A percentile compares a stretch with the other conserved stretches of the same genome.
Evolutionary conservation across 163 green algal species (phyloP).

Genomic region (Scenedesmus sp.): DNA sequence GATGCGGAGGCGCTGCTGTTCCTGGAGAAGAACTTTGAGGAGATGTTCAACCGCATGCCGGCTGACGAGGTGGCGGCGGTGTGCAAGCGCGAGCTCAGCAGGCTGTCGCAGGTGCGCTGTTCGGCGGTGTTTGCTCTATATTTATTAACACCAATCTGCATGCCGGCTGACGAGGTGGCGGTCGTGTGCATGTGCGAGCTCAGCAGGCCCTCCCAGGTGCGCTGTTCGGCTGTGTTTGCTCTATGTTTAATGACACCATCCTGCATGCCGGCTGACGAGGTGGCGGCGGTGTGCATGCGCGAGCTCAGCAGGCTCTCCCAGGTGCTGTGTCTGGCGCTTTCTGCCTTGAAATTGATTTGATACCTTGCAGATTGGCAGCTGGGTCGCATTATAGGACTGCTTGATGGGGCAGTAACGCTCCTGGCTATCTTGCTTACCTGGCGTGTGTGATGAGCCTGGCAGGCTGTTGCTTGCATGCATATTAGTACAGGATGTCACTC

Average conservation of each 20-base stretch:
- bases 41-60: slow-evolving; percentile 56
- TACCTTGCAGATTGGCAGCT: too few relatives aligned
- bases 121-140: not conserved
- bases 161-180: slow-evolving; percentile 59
- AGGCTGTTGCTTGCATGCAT: not conserved
- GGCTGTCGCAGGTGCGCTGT: slow-evolving; percentile 56
- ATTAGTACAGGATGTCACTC: not conserved
- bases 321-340: slow-evolving; percentile 9
- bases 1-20: slow-evolving; percentile 72
- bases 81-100: slow-evolving; percentile 59
- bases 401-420: too few relatives aligned
- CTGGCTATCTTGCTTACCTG: too few relatives aligned
- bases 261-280: slow-evolving; percentile 62
- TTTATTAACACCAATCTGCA: too few relatives aligned
- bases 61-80: slow-evolving; percentile 61
- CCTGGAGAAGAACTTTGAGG: slow-evolving; percentile 60
- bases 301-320: slow-evolving; percentile 61
- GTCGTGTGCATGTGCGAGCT: slow-evolving; percentile 56
- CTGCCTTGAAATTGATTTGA: not conserved
- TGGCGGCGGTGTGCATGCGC: slow-evolving; percentile 48
- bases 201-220: slow-evolving; percentile 55
- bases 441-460: not conserved
- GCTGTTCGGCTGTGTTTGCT: not conserved
- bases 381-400: too few relatives aligned
- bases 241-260: not conserved